A percentile compares a stretch with the other conserved stretches of the same genome.
These are phyloP conservation scores for Asparagopsis taxiformis DNA, from an alignment of 31 red algal species.

Conservation along the genomic window DNA sequence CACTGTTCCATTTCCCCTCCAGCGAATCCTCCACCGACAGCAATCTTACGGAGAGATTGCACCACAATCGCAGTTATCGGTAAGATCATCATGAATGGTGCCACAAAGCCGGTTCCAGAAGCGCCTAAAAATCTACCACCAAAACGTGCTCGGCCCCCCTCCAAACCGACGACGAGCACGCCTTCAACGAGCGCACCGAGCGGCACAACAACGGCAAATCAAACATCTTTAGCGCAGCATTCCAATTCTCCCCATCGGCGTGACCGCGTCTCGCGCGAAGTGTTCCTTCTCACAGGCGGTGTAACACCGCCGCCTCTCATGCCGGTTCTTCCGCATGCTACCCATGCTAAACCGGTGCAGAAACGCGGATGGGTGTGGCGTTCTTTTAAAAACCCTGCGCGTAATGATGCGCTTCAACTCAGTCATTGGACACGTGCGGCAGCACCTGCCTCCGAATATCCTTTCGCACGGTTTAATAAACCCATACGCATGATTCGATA, in stretches of 20 bases:
- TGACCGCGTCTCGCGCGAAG: constrained; percentile 39
- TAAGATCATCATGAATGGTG: no score
- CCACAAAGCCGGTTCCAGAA: no score
- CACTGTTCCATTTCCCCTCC: no score
- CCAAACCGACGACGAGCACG: no score
- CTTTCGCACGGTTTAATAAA: constrained; percentile 69
- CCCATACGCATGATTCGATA: constrained; percentile 51
- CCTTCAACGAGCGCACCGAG: no score
- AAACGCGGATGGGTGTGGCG: constrained; percentile 10
- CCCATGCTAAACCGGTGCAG: constrained; percentile 9
- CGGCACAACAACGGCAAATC: no score
- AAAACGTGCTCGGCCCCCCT: no score
- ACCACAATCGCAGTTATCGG: no score
- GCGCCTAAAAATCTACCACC: no score
- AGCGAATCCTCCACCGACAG: no score
- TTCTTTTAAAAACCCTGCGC: constrained; percentile 21
- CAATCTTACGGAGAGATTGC: no score
- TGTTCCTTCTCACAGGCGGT: constrained; percentile 44
- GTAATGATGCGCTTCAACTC: constrained; percentile 25
- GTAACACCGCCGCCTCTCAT: constrained; percentile 36
- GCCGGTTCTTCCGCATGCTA: constrained; percentile 20
- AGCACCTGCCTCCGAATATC: constrained; percentile 28
- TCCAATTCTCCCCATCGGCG: constrained; percentile 1
- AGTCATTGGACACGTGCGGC: constrained; percentile 39
- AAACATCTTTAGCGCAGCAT: no score